Evolutionary conservation across 2,329 filamentous ascomycete species (phyloP).

Genomic region (Plectosphaerella cucumerina): DNA sequence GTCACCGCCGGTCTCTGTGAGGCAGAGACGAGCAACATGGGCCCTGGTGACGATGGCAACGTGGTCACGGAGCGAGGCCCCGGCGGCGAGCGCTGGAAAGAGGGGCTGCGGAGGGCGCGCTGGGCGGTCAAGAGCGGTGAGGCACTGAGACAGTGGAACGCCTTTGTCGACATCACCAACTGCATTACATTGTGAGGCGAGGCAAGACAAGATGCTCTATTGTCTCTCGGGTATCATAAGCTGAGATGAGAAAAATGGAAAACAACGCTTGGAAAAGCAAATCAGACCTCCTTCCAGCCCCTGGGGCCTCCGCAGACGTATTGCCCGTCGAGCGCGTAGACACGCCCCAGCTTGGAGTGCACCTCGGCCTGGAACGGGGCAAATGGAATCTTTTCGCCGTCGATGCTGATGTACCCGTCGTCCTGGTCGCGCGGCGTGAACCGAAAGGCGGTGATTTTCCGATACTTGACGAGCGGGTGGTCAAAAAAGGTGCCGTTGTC

Average conservation of each 20-base stretch:
- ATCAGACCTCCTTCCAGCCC: conserved; percentile 40
- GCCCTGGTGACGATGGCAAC: conserved; percentile 71
- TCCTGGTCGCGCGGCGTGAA: conserved; percentile 70
- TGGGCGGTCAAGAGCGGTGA: conserved; percentile 86
- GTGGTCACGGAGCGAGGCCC: conserved; percentile 81
- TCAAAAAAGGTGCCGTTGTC: conserved; percentile 76
- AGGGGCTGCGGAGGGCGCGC: conserved; percentile 80
- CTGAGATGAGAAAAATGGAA: background rate
- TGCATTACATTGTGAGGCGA: background rate
- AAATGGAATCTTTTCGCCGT: conserved; percentile 85
- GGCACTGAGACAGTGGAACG: conserved; percentile 77
- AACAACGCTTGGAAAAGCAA: background rate
- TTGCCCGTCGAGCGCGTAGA: conserved; percentile 70
- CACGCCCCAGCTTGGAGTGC: conserved; percentile 75
- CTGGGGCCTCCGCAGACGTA: conserved; percentile 63
- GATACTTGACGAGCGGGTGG: conserved; percentile 70
- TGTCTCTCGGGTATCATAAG: too few relatives aligned
- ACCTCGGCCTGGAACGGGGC: conserved; percentile 89
- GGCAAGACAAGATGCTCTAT: background rate
- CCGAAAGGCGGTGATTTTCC: conserved; percentile 83
- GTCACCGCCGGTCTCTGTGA: conserved; percentile 86
- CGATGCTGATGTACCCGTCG: conserved; percentile 86
- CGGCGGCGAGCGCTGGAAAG: conserved; percentile 88
- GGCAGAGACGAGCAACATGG: conserved; percentile 74
- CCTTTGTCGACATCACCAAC: conserved; percentile 82